Conservation (phyloP, 116 monocot genomes). For the Dioscorea cayenensis region DNA sequence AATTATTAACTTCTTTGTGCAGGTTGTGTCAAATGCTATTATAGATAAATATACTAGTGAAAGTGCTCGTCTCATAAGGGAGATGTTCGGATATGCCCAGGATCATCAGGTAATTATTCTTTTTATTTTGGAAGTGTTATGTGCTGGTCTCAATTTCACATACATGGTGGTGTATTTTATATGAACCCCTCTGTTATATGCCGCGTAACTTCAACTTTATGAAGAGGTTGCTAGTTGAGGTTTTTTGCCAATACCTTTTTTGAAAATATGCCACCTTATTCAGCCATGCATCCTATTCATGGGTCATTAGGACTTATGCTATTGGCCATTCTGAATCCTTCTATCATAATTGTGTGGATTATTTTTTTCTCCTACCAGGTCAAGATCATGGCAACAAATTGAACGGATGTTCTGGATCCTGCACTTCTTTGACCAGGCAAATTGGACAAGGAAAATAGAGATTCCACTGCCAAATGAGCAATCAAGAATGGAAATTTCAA, state of each 20-base stretch:
- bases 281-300: too few relatives aligned
- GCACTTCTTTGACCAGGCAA: constrained; percentile 95
- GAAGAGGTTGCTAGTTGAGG: too few relatives aligned
- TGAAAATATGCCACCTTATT: too few relatives aligned
- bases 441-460: constrained; percentile 93
- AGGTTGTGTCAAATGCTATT: constrained; percentile 99
- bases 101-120: constrained; percentile 75
- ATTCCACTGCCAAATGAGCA: constrained; percentile 98
- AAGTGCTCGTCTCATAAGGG: constrained; percentile 94
- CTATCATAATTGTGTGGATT: too few relatives aligned
- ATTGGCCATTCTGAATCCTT: background rate
- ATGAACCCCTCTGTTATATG: too few relatives aligned
- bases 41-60: constrained; percentile 99
- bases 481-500: constrained; percentile 91
- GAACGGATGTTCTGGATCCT: constrained; percentile 92
- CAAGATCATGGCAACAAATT: constrained; percentile 99
- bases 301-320: too few relatives aligned
- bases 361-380: constrained; percentile 45
- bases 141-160: too few relatives aligned
- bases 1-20: constrained; percentile 2
- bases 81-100: constrained; percentile 98
- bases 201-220: too few relatives aligned
- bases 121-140: constrained; percentile 42
- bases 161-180: background rate
- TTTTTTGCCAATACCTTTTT: too few relatives aligned